These are phyloP conservation scores for Lactarius akahatsu DNA, from an alignment of 768 basidiomycete species.

Conservation along the genomic window DNA sequence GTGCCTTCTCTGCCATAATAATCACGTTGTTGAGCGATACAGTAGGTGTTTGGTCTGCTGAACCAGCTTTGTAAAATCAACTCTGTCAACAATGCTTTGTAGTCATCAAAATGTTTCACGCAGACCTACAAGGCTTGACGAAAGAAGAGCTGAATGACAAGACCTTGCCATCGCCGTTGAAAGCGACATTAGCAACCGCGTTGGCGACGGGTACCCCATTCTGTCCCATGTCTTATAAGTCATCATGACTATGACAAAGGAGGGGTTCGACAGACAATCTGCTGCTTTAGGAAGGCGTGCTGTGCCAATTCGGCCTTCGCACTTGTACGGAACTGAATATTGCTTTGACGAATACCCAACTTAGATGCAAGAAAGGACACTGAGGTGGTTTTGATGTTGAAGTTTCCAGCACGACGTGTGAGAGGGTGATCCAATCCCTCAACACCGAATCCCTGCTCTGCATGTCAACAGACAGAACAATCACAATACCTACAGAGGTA, in stretches of 20 bases:
- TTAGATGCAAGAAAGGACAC: constrained; percentile 32
- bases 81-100: neutral
- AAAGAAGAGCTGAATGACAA: constrained; percentile 49
- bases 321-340: constrained; percentile 28
- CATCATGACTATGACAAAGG: neutral
- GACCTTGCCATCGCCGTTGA: constrained; percentile 43
- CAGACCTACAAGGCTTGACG: constrained; percentile 42
- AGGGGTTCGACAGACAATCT: constrained; percentile 25
- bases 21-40: constrained; percentile 40
- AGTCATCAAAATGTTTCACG: neutral
- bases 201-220: constrained; percentile 40
- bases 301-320: constrained; percentile 25
- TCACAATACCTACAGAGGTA: neutral
- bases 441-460: constrained; percentile 31
- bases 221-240: constrained; percentile 22
- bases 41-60: constrained; percentile 38
- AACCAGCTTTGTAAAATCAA: constrained; percentile 16
- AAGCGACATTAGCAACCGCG: constrained; percentile 47
- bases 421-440: constrained; percentile 32
- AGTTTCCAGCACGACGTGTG: constrained; percentile 27
- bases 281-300: constrained; percentile 32
- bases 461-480: neutral
- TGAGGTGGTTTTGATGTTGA: constrained; percentile 31
- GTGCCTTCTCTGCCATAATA: constrained; percentile 38
- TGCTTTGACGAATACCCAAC: constrained; percentile 27